A percentile compares a stretch with the other conserved stretches of the same genome.
Evolutionary conservation across 495 filamentous ascomycete species (phyloP).

Genomic region (Tuber brumale): DNA sequence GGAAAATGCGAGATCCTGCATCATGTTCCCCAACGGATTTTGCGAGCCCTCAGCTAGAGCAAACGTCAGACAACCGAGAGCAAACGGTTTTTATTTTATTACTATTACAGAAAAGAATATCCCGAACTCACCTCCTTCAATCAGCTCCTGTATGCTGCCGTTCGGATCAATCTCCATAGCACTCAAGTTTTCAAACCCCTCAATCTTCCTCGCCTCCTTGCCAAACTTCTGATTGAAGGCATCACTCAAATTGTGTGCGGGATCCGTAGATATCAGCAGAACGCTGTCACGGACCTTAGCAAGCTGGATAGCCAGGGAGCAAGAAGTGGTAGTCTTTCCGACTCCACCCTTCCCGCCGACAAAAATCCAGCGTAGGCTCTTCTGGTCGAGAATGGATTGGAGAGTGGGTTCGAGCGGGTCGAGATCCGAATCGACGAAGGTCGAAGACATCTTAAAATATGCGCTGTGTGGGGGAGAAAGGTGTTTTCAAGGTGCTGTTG

Average conservation of each 20-base stretch:
- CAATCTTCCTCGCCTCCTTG: conserved; percentile 88
- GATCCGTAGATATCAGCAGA: conserved; percentile 95
- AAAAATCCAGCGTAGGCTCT: conserved; percentile 95
- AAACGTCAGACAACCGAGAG: conserved; percentile 16
- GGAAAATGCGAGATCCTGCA: conserved; percentile 61
- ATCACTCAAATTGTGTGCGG: conserved; percentile 96
- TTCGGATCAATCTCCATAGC: conserved; percentile 99
- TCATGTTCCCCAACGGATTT: conserved; percentile 53
- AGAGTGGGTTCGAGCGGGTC: conserved; percentile 82
- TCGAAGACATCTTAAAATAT: conserved; percentile 1
- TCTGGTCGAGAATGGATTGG: conserved; percentile 88
- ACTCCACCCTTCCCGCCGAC: conserved; percentile 98
- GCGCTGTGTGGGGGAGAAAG: background rate
- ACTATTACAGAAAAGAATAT: conserved; percentile 50
- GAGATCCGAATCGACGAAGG: conserved; percentile 53
- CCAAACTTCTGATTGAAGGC: conserved; percentile 98
- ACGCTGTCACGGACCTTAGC: conserved; percentile 92
- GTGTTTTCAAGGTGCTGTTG: background rate
- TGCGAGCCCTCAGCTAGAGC: conserved; percentile 28
- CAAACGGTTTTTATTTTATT: background rate
- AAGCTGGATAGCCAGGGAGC: conserved; percentile 96
- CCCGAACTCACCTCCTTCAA: conserved; percentile 52
- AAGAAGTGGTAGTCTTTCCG: conserved; percentile 98
- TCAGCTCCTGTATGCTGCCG: conserved; percentile 90
- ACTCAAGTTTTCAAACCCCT: conserved; percentile 88